Conservation (phyloP, 2,329 filamentous ascomycete species). For the Juglanconis oblonga region DNA sequence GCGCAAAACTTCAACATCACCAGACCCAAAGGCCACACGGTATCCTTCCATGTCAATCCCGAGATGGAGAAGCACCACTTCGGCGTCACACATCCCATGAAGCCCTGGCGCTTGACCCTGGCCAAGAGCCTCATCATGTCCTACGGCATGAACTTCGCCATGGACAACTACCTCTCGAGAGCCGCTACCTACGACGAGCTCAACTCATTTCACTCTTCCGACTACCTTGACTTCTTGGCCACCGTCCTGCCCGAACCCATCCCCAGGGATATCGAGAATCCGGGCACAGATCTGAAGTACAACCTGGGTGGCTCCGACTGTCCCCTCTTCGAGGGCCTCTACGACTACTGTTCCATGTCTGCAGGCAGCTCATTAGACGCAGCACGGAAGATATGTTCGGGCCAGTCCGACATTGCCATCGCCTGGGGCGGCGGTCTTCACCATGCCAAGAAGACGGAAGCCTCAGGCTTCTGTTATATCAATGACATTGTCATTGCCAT, state of each 20-base stretch:
- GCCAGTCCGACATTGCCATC: constrained; percentile 91
- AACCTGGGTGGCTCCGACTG: constrained; percentile 91
- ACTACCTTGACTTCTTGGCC: constrained; percentile 87
- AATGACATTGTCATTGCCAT: constrained; percentile 97
- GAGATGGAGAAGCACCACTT: constrained; percentile 97
- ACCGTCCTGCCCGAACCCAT: constrained; percentile 65
- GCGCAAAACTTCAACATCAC: constrained; percentile 67
- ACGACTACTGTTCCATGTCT: constrained; percentile 92
- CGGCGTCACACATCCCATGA: constrained; percentile 96
- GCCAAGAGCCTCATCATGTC: constrained; percentile 93
- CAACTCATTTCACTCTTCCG: constrained; percentile 77
- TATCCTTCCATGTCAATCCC: constrained; percentile 94
- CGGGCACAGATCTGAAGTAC: constrained; percentile 66
- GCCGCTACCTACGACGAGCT: constrained; percentile 86
- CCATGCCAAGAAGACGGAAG: constrained; percentile 91
- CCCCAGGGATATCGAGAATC: constrained; percentile 63
- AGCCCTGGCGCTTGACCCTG: constrained; percentile 93
- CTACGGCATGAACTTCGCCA: constrained; percentile 93
- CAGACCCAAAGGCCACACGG: constrained; percentile 79
- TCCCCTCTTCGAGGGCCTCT: constrained; percentile 92
- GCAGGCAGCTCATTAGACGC: constrained; percentile 88
- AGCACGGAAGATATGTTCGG: constrained; percentile 80
- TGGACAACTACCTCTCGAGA: constrained; percentile 88
- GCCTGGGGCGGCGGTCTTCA: constrained; percentile 97
- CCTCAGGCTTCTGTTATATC: constrained; percentile 96